These are phyloP conservation scores for Zoysia matrella DNA, from an alignment of 202 grass and related monocot genomes.

Conservation along the genomic window DNA sequence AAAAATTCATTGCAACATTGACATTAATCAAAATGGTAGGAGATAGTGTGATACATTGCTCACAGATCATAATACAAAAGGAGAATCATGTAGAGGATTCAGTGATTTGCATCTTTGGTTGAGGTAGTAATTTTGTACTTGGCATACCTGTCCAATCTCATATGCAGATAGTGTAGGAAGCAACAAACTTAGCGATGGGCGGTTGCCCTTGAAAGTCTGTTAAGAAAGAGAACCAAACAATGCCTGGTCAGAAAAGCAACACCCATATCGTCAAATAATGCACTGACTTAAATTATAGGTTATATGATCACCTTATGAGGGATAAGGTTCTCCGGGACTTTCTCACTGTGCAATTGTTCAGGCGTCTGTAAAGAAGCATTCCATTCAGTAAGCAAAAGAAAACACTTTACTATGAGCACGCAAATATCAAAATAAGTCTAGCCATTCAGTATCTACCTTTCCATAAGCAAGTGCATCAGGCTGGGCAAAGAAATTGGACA, in stretches of 20 bases:
- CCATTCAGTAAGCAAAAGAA: constrained; percentile 35
- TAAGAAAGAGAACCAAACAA: constrained; percentile 13
- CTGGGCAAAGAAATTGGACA: constrained; percentile 99
- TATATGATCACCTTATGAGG: constrained; percentile 77
- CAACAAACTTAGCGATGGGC: constrained; percentile 90
- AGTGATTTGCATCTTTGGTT: constrained; percentile 11
- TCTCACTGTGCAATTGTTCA: constrained; percentile 79
- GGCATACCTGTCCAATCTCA: constrained; percentile 85
- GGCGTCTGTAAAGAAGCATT: constrained; percentile 58
- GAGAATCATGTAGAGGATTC: not conserved
- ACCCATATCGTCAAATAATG: constrained; percentile 29
- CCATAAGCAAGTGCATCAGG: constrained; percentile 99
- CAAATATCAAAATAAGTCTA: constrained; percentile 15
- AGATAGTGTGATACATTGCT: not conserved
- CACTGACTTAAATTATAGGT: not conserved
- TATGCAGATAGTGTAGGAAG: constrained; percentile 80
- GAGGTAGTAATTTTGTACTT: not conserved
- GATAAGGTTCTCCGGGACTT: constrained; percentile 80
- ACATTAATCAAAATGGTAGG: no score
- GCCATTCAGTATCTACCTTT: constrained; percentile 63
- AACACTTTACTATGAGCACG: constrained; percentile 6
- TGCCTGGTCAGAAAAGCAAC: constrained; percentile 13
- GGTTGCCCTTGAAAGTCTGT: constrained; percentile 91
- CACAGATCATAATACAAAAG: constrained; percentile 9
- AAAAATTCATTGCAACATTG: no score